A percentile compares a stretch with the other conserved stretches of the same genome.
Conservation (phyloP, 768 basidiomycete species). For the Auricularia sp. region DNA sequence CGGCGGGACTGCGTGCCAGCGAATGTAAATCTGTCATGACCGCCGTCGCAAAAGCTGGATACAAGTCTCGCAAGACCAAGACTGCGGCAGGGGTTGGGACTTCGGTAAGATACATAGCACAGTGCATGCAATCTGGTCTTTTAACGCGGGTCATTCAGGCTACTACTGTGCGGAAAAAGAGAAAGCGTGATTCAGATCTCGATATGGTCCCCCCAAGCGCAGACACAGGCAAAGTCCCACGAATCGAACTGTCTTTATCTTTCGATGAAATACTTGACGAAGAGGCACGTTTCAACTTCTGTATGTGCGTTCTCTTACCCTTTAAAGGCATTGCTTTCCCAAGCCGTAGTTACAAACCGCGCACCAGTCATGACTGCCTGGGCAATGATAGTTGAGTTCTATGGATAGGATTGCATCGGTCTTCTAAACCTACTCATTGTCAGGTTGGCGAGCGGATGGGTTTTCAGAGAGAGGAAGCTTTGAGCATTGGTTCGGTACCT, state of each 20-base stretch:
- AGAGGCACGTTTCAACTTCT: constrained; percentile 32
- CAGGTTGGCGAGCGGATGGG: constrained; percentile 68
- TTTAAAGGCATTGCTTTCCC: constrained; percentile 45
- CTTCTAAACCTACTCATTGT: not conserved
- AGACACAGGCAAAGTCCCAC: constrained; percentile 40
- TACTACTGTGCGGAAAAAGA: constrained; percentile 29
- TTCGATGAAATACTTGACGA: constrained; percentile 70
- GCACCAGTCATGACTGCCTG: constrained; percentile 94
- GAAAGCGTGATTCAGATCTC: constrained; percentile 38
- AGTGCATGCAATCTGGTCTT: constrained; percentile 6
- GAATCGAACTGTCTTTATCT: constrained; percentile 57
- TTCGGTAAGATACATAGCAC: constrained; percentile 9
- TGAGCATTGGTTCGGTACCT: constrained; percentile 63
- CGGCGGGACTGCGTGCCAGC: constrained; percentile 51
- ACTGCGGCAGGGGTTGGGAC: not conserved
- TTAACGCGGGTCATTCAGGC: not conserved
- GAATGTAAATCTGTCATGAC: constrained; percentile 52
- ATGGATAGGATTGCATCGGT: not conserved
- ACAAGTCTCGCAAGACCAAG: constrained; percentile 21
- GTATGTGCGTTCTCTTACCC: not conserved
- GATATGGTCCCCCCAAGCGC: constrained; percentile 50
- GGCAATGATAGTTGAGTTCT: constrained; percentile 49
- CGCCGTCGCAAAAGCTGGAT: constrained; percentile 58
- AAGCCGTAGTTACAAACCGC: constrained; percentile 69
- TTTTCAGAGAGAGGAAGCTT: constrained; percentile 79